Evolutionary conservation across 495 filamentous ascomycete genomes (phyloP).

Genomic region (Penicillium atrosanguineum): DNA sequence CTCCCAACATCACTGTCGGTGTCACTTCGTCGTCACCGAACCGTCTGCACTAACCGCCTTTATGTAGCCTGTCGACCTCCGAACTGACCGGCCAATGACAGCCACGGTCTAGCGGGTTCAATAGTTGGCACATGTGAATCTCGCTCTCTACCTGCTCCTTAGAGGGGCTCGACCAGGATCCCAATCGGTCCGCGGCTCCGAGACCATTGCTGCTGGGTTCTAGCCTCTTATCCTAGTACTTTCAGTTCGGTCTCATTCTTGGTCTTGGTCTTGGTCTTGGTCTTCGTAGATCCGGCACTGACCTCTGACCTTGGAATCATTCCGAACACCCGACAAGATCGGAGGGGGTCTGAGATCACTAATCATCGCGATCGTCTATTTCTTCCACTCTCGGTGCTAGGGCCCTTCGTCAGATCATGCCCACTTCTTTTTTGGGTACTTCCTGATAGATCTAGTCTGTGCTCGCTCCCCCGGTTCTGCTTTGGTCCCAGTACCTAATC

Average conservation of each 20-base stretch:
- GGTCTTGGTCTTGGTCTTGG: background rate
- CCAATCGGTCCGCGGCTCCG: background rate
- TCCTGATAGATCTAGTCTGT: background rate
- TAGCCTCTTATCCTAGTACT: background rate
- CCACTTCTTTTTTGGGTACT: background rate
- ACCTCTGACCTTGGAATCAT: background rate
- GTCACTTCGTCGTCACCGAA: background rate
- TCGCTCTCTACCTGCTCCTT: background rate
- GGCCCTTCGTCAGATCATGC: background rate
- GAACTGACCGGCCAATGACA: background rate
- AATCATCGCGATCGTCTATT: constrained; percentile 29
- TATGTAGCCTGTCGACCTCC: background rate
- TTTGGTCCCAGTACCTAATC: background rate
- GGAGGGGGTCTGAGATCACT: constrained; percentile 13
- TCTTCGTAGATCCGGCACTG: background rate
- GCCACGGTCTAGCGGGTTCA: background rate
- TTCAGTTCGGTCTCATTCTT: background rate
- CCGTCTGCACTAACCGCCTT: background rate
- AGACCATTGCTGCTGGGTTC: background rate
- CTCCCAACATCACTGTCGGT: too few relatives aligned
- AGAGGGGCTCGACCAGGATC: background rate
- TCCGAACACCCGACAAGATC: background rate
- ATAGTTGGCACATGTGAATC: background rate
- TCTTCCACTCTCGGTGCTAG: constrained; percentile 17
- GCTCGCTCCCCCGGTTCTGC: background rate